Evolutionary conservation across 352 stramenopile genomes (phyloP), one percentile per base, ranked within the genome.

Genomic region (Globisporangium perplexum): DNA sequence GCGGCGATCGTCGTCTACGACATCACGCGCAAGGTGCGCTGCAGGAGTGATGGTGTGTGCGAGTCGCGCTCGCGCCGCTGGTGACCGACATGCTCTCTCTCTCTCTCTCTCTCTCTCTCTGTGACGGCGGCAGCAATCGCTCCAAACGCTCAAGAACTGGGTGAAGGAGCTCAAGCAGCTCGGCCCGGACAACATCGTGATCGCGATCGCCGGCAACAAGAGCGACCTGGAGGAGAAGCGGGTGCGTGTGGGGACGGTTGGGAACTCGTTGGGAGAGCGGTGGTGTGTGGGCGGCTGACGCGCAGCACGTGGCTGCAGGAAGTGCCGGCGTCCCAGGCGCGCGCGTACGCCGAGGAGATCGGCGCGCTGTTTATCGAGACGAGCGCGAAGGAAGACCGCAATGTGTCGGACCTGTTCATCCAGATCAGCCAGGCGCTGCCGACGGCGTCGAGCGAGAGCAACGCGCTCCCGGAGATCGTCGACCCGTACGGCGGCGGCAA

Each of bases 1-100:
- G 95, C 93, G 10, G 96, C 96, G 8, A 97, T 99, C 63, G 83
- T 99, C 48, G 96, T 99, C 15, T 99, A 98, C 68, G 97, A 99
- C 84, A 98, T 99, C 66, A 99, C 96, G 24, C 84, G 88, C 68
- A 92, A 96, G 62, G 73, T 30, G 26, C 26, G 26, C 26, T 30
- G 30, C 10, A 2, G 10, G 28, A 31, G 53, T 70, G 70, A 38
- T 41, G 4, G 12, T 15, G 36, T 41, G 10, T 44, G 23, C 22
- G 38, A 18, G 15, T 48, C 36, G 47, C 11, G 12, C 3, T 15
- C 12, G 7, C 17, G 31, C 14, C 2, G 54, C 20, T 41, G 23
- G 24, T 45, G 39, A 56, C 46, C 18, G 43, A 28, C 43, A 22
- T 12, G 33, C 42, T 10, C 53, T 53, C 26, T 58, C 28, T 58